phyloP scores from a whole-genome alignment of 495 filamentous ascomycete species.

The Xylaria palmicola region DNA sequence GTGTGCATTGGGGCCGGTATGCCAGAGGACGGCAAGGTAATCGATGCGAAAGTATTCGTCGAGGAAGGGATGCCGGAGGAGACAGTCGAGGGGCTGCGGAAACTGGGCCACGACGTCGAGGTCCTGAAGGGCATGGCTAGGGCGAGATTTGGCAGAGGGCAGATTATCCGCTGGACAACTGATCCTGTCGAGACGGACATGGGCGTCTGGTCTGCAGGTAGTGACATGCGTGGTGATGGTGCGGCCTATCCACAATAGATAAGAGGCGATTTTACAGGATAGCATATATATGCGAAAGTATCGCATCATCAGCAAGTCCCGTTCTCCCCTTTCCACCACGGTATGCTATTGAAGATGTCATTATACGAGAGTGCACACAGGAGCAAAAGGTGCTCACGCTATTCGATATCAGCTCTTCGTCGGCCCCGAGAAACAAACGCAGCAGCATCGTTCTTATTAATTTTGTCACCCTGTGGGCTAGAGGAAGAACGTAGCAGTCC shows the following conservation, averaged over 20 bases:
- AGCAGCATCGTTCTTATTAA: too few species aligned
- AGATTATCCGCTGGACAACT: conserved; percentile 69
- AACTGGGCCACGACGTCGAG: conserved; percentile 71
- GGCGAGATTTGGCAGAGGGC: conserved; percentile 81
- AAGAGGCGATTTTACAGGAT: not conserved
- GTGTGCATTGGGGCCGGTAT: conserved; percentile 76
- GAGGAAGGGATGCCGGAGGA: conserved; percentile 80
- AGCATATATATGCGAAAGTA: not conserved
- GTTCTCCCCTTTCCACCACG: not conserved
- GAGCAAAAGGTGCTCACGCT: not conserved
- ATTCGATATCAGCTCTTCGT: too few species aligned
- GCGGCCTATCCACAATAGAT: conserved; percentile 50
- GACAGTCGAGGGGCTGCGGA: conserved; percentile 62
- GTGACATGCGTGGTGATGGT: conserved; percentile 87
- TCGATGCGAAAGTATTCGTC: conserved; percentile 58
- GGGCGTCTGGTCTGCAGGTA: conserved; percentile 78
- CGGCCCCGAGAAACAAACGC: too few species aligned
- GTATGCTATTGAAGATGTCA: not conserved
- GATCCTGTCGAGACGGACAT: conserved; percentile 65
- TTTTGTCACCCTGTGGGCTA: too few species aligned
- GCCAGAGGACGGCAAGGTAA: conserved; percentile 45
- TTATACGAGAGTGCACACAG: not conserved
- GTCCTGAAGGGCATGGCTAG: conserved; percentile 66
- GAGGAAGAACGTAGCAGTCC: too few species aligned
- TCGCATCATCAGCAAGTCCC: not conserved